Evolutionary conservation across 805 yeast species (phyloP).

Genomic region (Wilhelminamyces savonicus): DNA sequence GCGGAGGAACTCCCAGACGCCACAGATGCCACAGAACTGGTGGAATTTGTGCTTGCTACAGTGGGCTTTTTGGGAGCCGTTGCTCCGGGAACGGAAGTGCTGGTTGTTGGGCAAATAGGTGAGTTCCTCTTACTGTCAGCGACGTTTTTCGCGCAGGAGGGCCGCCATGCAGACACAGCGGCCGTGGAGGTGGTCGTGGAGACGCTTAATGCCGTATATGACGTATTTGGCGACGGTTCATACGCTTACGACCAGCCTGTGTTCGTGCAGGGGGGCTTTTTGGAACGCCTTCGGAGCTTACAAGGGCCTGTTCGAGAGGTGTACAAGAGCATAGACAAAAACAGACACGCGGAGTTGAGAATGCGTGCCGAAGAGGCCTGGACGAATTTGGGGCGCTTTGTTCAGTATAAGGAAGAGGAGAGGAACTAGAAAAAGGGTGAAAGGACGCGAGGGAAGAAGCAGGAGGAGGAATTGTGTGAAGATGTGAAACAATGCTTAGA

Average conservation of each 20-base stretch:
- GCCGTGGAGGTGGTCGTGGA: slow-evolving; percentile 53
- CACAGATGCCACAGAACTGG: too few relatives aligned
- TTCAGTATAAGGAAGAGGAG: slow-evolving; percentile 57
- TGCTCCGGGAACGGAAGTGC: slow-evolving; percentile 42
- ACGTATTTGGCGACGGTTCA: slow-evolving; percentile 69
- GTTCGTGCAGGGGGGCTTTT: slow-evolving; percentile 51
- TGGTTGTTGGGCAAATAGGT: slow-evolving; percentile 40
- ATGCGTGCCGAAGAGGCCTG: slow-evolving; percentile 60
- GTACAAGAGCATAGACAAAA: slow-evolving; percentile 63
- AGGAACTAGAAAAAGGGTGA: slow-evolving; percentile 4
- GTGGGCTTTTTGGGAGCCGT: slow-evolving; percentile 49
- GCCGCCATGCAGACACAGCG: too few relatives aligned
- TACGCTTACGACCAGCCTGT: slow-evolving; percentile 63
- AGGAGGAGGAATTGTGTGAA: not conserved
- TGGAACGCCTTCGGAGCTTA: slow-evolving; percentile 34
- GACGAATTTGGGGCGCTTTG: slow-evolving; percentile 64
- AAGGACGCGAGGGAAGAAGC: not conserved
- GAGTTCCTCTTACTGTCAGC: slow-evolving; percentile 31
- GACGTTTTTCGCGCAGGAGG: too few relatives aligned
- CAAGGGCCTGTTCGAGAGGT: slow-evolving; percentile 44
- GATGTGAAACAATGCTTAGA: not conserved
- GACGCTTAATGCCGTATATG: slow-evolving; percentile 61
- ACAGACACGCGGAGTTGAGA: slow-evolving; percentile 51
- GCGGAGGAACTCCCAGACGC: too few relatives aligned
- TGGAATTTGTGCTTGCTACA: slow-evolving; percentile 37